phyloP scores from a whole-genome alignment of 83 land plant genomes.

The Diphasiastrum complanatum region DNA sequence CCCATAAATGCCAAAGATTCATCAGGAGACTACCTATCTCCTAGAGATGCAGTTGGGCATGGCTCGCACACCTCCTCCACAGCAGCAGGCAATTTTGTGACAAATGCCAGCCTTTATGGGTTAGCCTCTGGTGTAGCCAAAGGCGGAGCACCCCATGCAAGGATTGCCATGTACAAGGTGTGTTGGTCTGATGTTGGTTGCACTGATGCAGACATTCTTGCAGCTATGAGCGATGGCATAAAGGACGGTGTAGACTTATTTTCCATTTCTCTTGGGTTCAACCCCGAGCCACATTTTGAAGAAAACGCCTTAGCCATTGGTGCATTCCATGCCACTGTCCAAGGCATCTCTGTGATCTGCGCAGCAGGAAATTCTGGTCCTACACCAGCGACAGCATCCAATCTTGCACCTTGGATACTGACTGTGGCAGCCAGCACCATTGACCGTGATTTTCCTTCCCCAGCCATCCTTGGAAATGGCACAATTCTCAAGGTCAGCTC shows the following conservation, averaged over 20 bases:
- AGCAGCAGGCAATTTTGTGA: constrained; percentile 60
- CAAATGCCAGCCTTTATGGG: constrained; percentile 47
- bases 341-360: constrained; percentile 46
- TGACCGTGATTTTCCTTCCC: constrained; percentile 53
- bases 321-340: constrained; percentile 54
- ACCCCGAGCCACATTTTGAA: constrained; percentile 57
- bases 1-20: neutral
- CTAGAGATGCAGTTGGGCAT: constrained; percentile 75
- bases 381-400: constrained; percentile 43
- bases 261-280: constrained; percentile 56
- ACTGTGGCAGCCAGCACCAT: constrained; percentile 66
- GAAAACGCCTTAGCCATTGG: constrained; percentile 62
- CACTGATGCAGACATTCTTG: constrained; percentile 59
- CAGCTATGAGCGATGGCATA: constrained; percentile 75
- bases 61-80: constrained; percentile 71
- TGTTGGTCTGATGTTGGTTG: constrained; percentile 64
- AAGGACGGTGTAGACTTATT: constrained; percentile 65
- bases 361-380: constrained; percentile 65
- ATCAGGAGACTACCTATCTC: constrained; percentile 33
- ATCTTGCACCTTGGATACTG: constrained; percentile 70
- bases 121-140: constrained; percentile 52
- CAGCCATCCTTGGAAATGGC: constrained; percentile 35
- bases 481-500: neutral
- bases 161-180: constrained; percentile 68
- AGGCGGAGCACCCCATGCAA: constrained; percentile 70